phyloP scores from a whole-genome alignment of 164 flowering plant genomes.

The Liquidambar formosana region DNA sequence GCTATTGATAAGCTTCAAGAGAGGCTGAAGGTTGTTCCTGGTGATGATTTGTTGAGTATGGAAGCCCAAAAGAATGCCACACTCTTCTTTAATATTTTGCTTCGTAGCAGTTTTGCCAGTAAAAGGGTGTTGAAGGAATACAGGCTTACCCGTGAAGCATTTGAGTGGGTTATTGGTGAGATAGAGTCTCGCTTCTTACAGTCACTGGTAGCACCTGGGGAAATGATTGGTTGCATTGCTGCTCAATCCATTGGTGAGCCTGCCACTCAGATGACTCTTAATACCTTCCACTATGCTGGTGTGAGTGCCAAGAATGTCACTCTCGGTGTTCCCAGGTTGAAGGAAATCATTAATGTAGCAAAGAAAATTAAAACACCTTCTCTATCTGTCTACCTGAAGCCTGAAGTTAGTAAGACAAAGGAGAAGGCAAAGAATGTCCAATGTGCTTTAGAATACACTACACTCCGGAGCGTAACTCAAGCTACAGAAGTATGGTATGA shows the following conservation, averaged over 20 bases:
- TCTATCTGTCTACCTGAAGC: slow-evolving; percentile 85
- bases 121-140: slow-evolving; percentile 92
- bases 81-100: slow-evolving; percentile 81
- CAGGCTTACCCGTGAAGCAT: slow-evolving; percentile 90
- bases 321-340: slow-evolving; percentile 94
- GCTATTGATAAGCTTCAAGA: slow-evolving; percentile 97
- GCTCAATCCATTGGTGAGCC: slow-evolving; percentile 99
- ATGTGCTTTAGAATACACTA: slow-evolving; percentile 95
- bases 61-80: slow-evolving; percentile 99
- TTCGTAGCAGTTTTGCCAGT: slow-evolving; percentile 93
- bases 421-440: slow-evolving; percentile 95
- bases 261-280: slow-evolving; percentile 98
- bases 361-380: slow-evolving; percentile 98
- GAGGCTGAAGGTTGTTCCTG: slow-evolving; percentile 92
- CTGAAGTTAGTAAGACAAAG: slow-evolving; percentile 77
- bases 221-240: slow-evolving; percentile 99
- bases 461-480: slow-evolving; percentile 92
- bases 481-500: slow-evolving; percentile 99
- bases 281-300: slow-evolving; percentile 99
- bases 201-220: slow-evolving; percentile 98
- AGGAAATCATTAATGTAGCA: slow-evolving; percentile 97
- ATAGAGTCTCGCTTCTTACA: slow-evolving; percentile 93
- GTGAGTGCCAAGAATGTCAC: slow-evolving; percentile 99
- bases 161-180: slow-evolving; percentile 99
- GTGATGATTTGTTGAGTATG: slow-evolving; percentile 81